Evolutionary conservation across 192 early-diverging fungal species (phyloP).

Genomic region (Coemansia pectinata): DNA sequence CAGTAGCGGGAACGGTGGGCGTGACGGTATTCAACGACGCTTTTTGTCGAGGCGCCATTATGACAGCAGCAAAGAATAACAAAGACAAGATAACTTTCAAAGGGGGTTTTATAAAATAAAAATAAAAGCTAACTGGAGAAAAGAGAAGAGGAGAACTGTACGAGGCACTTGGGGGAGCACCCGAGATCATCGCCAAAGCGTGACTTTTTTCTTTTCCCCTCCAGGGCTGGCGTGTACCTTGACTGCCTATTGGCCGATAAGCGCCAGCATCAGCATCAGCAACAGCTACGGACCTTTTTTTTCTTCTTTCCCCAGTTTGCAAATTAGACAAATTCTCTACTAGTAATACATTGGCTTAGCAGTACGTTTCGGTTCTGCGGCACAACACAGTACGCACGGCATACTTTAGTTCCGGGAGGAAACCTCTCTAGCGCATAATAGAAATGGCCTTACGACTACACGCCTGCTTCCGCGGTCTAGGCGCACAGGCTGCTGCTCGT

Average conservation of each 20-base stretch:
- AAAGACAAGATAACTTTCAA: not conserved
- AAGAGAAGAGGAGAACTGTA: not conserved
- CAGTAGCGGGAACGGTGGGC: not conserved
- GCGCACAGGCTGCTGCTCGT: not conserved
- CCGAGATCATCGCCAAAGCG: no score
- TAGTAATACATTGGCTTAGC: not conserved
- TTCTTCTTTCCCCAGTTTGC: not conserved
- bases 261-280: not conserved
- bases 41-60: constrained; percentile 23
- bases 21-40: not conserved
- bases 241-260: not conserved
- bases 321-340: not conserved
- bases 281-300: not conserved
- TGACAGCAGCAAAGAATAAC: not conserved
- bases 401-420: not conserved
- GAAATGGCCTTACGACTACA: not conserved
- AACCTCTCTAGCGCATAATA: not conserved
- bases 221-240: not conserved
- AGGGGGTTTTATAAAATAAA: not conserved
- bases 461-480: not conserved
- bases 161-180: no score
- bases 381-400: not conserved
- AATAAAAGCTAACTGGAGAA: not conserved
- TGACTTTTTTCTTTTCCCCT: no score
- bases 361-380: no score